Evolutionary conservation across 2,329 filamentous ascomycete species (phyloP).

Genomic region (Phialophora tarda): DNA sequence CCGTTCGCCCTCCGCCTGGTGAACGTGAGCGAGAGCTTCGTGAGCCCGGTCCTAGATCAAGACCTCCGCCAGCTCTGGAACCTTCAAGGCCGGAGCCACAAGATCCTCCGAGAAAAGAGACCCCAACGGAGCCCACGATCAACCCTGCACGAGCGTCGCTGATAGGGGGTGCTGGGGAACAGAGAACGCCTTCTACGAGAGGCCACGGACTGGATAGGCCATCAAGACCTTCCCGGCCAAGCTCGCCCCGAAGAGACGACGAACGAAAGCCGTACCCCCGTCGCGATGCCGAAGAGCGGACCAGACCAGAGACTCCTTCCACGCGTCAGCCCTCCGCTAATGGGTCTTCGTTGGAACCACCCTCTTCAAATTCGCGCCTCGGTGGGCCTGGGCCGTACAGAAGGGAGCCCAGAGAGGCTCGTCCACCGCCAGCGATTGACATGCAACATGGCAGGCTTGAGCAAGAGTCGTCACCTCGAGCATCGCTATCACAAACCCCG

Average conservation of each 20-base stretch:
- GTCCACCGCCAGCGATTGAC: slow-evolving; percentile 44
- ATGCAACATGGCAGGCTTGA: slow-evolving; percentile 55
- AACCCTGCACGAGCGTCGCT: slow-evolving; percentile 43
- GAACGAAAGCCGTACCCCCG: slow-evolving; percentile 33
- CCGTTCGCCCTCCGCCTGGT: slow-evolving; percentile 36
- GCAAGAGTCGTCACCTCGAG: slow-evolving; percentile 44
- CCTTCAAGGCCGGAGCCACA: slow-evolving; percentile 26
- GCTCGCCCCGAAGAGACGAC: slow-evolving; percentile 39
- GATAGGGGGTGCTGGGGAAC: slow-evolving; percentile 39
- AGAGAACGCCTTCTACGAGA: slow-evolving; percentile 25
- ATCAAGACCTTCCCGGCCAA: slow-evolving; percentile 33
- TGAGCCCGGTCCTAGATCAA: slow-evolving; percentile 32
- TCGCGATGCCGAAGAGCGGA: slow-evolving; percentile 35
- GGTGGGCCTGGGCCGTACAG: slow-evolving; percentile 20
- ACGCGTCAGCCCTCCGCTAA: slow-evolving; percentile 13
- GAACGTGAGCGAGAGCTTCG: slow-evolving; percentile 43
- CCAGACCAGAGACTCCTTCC: slow-evolving; percentile 22
- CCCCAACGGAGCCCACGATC: slow-evolving; percentile 34
- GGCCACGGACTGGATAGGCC: slow-evolving; percentile 32
- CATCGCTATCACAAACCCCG: slow-evolving; percentile 51
- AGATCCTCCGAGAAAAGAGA: slow-evolving; percentile 36
- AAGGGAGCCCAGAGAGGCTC: slow-evolving; percentile 27
- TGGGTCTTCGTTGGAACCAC: slow-evolving; percentile 18
- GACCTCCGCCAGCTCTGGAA: slow-evolving; percentile 27
- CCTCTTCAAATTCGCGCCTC: slow-evolving; percentile 12